These are phyloP conservation scores for Truncatella angustata DNA, from an alignment of 2,329 filamentous ascomycete species.

Conservation along the genomic window DNA sequence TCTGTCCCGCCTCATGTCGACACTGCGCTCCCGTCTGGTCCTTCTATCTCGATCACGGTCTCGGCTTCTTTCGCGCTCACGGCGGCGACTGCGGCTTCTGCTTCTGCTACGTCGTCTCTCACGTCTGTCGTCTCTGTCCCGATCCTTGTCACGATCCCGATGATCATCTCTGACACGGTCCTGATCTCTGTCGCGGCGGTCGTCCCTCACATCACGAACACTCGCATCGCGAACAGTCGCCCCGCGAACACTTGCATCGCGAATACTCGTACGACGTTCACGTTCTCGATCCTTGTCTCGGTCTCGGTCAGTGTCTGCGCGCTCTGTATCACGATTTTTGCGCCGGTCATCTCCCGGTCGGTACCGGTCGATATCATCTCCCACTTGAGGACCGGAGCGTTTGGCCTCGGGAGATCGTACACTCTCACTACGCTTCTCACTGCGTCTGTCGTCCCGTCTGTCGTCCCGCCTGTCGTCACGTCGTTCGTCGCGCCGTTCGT, in stretches of 20 bases:
- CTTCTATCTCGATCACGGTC: constrained; percentile 37
- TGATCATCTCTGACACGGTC: constrained; percentile 14
- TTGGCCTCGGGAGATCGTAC: constrained; percentile 43
- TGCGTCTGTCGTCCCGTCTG: too few species aligned
- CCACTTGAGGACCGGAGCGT: constrained; percentile 31
- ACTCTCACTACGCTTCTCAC: constrained; percentile 38
- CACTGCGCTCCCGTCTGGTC: constrained; percentile 18
- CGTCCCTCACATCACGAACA: not conserved
- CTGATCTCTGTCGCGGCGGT: constrained; percentile 12
- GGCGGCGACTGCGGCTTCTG: constrained; percentile 15
- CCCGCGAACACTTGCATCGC: too few species aligned
- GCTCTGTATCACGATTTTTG: constrained; percentile 18
- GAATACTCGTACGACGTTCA: constrained; percentile 18
- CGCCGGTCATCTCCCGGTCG: constrained; percentile 36
- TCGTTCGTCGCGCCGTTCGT: too few species aligned
- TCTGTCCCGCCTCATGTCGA: constrained; percentile 22
- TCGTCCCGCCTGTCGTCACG: too few species aligned
- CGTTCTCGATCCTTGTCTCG: constrained; percentile 23
- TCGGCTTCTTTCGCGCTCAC: constrained; percentile 20
- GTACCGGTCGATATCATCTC: constrained; percentile 47
- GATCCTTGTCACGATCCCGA: constrained; percentile 20
- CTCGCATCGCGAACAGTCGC: too few species aligned
- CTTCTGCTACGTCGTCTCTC: constrained; percentile 23
- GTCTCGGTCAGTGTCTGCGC: constrained; percentile 24
- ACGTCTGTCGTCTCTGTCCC: constrained; percentile 12